Conservation (phyloP, 2,329 filamentous ascomycete species). For the Exophiala oligosperma region DNA sequence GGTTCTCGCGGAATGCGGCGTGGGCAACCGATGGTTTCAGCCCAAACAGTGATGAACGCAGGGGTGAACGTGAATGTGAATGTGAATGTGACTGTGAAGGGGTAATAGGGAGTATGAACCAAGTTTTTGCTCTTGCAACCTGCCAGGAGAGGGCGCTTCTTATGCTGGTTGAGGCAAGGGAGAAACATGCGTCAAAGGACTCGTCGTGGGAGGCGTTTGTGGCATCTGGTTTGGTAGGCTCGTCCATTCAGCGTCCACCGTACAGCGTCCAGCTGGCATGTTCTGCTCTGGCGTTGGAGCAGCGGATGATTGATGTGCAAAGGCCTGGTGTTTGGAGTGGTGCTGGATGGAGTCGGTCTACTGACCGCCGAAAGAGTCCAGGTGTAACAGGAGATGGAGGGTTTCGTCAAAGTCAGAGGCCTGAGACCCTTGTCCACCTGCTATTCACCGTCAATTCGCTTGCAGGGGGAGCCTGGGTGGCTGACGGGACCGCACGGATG, state of each 20-base stretch:
- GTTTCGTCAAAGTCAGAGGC: not conserved
- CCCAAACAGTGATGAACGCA: conserved; percentile 18
- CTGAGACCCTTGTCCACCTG: not conserved
- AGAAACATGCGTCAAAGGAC: no score
- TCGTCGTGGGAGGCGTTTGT: no score
- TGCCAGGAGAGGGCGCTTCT: not conserved
- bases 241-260: no score
- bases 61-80: not conserved
- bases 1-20: conserved; percentile 10
- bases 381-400: conserved; percentile 1
- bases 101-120: not conserved
- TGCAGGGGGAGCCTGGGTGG: not conserved
- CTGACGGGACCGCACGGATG: conserved; percentile 4
- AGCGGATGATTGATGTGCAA: not conserved
- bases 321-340: conserved; percentile 1
- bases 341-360: conserved; percentile 19
- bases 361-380: conserved; percentile 19
- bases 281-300: no score
- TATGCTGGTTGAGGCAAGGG: not conserved
- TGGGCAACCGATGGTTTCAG: conserved; percentile 17
- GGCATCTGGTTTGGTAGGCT: no score
- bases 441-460: not conserved
- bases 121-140: not conserved
- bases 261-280: no score
- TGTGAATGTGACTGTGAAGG: not conserved